These are phyloP conservation scores for Chaetomium cochliodes DNA, from an alignment of 495 filamentous ascomycete species.

Conservation along the genomic window DNA sequence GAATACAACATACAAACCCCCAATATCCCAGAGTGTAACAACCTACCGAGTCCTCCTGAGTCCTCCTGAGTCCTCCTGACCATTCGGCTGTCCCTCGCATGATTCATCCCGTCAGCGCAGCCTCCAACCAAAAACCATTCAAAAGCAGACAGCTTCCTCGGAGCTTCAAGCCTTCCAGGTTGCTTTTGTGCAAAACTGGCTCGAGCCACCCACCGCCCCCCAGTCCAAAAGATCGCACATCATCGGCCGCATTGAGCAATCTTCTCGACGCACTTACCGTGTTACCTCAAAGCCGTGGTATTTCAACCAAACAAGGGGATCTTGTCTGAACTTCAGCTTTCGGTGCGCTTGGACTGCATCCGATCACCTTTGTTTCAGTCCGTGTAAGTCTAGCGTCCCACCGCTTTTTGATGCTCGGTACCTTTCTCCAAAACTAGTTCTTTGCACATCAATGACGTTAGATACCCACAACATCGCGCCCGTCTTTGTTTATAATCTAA, in stretches of 20 bases:
- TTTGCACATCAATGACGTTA: conserved; percentile 13
- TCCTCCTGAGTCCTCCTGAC: neutral
- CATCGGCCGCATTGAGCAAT: too few species aligned
- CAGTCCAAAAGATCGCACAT: neutral
- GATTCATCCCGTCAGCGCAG: neutral
- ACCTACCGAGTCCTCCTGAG: neutral
- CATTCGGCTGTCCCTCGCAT: neutral
- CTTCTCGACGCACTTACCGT: too few species aligned
- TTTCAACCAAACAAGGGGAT: neutral
- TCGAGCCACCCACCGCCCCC: neutral
- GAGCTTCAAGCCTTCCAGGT: neutral
- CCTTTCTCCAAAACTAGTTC: neutral
- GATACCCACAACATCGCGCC: conserved; percentile 1
- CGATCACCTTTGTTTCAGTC: neutral
- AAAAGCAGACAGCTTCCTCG: neutral
- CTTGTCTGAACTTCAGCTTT: neutral
- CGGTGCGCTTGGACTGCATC: neutral
- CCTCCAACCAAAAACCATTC: neutral
- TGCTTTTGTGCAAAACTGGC: neutral
- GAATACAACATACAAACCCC: neutral
- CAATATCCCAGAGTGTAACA: neutral
- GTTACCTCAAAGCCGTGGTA: neutral
- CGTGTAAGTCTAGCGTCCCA: conserved; percentile 16
- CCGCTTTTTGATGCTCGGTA: neutral
- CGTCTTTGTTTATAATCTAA: neutral